Percentiles rank a stretch among this genome's conserved stretches.
Evolutionary conservation across 176 grass and related monocot genomes (phyloP).

Genomic region (Chrysopogon serrulatus): DNA sequence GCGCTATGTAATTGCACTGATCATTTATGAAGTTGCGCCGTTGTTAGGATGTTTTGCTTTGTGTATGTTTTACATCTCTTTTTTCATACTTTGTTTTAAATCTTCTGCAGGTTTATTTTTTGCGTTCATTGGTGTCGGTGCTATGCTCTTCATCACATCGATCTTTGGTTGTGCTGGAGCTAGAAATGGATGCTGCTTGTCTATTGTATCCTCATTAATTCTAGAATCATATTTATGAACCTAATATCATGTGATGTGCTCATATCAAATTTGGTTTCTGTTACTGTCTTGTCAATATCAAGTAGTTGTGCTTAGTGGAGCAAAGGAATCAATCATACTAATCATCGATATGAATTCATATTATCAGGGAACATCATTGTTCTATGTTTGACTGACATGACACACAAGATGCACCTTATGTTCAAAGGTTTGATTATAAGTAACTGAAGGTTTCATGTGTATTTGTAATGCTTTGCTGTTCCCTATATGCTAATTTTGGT

Average conservation of each 20-base stretch:
- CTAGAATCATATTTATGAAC: slow-evolving; percentile 2
- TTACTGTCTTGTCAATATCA: background rate
- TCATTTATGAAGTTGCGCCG: background rate
- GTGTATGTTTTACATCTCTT: background rate
- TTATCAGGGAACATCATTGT: background rate
- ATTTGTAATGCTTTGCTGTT: slow-evolving; percentile 1
- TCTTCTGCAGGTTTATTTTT: slow-evolving; percentile 78
- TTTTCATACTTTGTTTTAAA: background rate
- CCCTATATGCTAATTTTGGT: background rate
- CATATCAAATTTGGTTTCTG: background rate
- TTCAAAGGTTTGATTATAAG: background rate
- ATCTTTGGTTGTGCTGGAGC: slow-evolving; percentile 71
- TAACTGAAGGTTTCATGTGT: background rate
- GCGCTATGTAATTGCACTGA: background rate
- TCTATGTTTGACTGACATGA: background rate
- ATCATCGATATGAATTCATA: background rate
- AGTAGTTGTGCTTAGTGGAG: background rate
- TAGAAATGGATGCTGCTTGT: slow-evolving; percentile 76
- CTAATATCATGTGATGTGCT: background rate
- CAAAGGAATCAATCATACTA: background rate
- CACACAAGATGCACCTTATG: background rate
- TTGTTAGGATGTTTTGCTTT: background rate
- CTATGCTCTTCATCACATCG: slow-evolving; percentile 63
- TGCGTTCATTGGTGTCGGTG: slow-evolving; percentile 63
- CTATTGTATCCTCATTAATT: slow-evolving; percentile 59